Percentiles rank a stretch among this genome's conserved stretches.
phyloP scores from a whole-genome alignment of 176 grass and related monocot genomes.

The Oryza glumipatula region DNA sequence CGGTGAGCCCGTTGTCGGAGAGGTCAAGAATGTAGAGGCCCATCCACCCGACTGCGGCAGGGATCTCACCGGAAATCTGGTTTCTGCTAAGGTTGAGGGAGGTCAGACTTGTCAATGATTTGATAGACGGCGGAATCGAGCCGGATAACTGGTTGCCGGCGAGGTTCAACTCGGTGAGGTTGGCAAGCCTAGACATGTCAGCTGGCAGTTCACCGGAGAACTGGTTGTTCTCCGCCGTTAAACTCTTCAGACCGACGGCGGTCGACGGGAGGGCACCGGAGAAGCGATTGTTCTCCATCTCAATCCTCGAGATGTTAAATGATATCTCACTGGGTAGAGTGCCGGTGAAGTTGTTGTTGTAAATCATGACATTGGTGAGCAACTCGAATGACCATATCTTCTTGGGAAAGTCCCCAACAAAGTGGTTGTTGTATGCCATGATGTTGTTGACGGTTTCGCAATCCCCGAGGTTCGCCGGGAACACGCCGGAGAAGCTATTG shows the following conservation, averaged over 20 bases:
- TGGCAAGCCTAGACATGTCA: neutral
- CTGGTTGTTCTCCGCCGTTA: constrained; percentile 44
- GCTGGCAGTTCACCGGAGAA: constrained; percentile 36
- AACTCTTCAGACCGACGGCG: neutral
- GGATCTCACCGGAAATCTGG: constrained; percentile 47
- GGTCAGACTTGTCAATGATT: neutral
- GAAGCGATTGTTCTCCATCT: constrained; percentile 59
- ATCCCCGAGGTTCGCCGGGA: constrained; percentile 36
- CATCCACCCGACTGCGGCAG: constrained; percentile 39
- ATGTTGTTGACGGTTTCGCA: constrained; percentile 45
- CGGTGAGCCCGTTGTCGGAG: constrained; percentile 55
- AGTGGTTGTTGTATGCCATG: constrained; percentile 42
- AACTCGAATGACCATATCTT: constrained; percentile 41
- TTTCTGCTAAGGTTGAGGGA: constrained; percentile 57
- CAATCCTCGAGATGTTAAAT: constrained; percentile 22
- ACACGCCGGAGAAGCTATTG: constrained; percentile 47
- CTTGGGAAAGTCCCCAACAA: constrained; percentile 47
- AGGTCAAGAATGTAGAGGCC: constrained; percentile 58
- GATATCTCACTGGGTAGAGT: constrained; percentile 43
- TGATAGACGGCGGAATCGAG: constrained; percentile 37
- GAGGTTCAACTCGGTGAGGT: constrained; percentile 30
- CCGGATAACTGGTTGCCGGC: constrained; percentile 51
- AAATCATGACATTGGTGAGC: constrained; percentile 36
- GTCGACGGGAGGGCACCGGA: neutral
- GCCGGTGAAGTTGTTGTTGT: constrained; percentile 58